Evolutionary conservation across 352 stramenopile species (phyloP), one percentile per base, ranked within the genome.

Genomic region (Thraustochytrium striatum): DNA sequence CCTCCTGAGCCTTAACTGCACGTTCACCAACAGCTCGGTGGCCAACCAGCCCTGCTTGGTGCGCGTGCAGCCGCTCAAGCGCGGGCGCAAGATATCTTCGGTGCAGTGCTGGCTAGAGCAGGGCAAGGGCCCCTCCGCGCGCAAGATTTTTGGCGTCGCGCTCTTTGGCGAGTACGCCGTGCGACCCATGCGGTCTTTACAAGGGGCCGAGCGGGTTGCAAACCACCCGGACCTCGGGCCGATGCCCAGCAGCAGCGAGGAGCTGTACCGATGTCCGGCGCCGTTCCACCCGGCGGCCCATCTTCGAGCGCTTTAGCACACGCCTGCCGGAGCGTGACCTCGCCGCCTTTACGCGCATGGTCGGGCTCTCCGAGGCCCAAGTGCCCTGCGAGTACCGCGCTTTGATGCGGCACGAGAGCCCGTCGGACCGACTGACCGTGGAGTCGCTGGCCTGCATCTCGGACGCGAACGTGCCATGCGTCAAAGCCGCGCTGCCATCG

Each of bases 161-260:
- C 35, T 19, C 59, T 70, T 70, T 55, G 59, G 59, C 41, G 53
- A 70, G 9, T 70, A 70, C n/a, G 59, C 50, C 30, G 16, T 9
- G 0, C 5, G 16, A 2, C 33, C 35, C 3, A 21, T 33, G 30
- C 21, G 7, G 25, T 53, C 50, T 38, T 5, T 38, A 5, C 16
- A 53, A 5, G 35, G 35, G 13, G 16, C 11, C 13, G 59, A 70
- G 41, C n/a, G n/a, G n/a, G n/a, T n/a, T n/a, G n/a, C n/a, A n/a
- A n/a, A n/a, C n/a, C n/a, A n/a, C n/a, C n/a, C n/a, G n/a, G 59
- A 70, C 30, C 35, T 70, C 59, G 30, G 0, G 36, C 21, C 32
- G 0, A 70, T 70, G 16, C 50, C 50, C 59, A 5, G 7, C 21
- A 19, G 53, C 13, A 70, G 59, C 41, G 59, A 70, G 38, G n/a